Evolutionary conservation across 495 filamentous ascomycete species (phyloP).

Genomic region (Tuber borchii): DNA sequence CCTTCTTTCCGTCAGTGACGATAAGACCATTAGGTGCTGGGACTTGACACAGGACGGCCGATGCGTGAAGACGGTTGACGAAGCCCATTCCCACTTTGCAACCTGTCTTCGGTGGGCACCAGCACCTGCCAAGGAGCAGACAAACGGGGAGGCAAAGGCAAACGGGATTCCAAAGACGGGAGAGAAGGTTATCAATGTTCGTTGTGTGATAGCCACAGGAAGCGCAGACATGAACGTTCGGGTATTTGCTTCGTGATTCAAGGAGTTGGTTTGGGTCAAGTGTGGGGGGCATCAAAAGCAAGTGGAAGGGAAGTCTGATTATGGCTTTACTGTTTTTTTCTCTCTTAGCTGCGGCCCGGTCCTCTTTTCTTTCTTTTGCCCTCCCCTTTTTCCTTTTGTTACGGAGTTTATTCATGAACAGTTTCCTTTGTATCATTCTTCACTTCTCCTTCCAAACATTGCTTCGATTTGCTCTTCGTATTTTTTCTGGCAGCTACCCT

Average conservation of each 20-base stretch:
- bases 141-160: slow-evolving; percentile 50
- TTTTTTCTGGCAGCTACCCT: neutral
- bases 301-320: slow-evolving; percentile 9
- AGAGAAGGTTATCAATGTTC: slow-evolving; percentile 46
- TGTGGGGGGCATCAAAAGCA: neutral
- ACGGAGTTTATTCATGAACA: slow-evolving; percentile 35
- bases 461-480: slow-evolving; percentile 8
- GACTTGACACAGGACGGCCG: slow-evolving; percentile 85
- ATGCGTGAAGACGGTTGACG: slow-evolving; percentile 73
- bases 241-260: slow-evolving; percentile 50
- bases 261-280: neutral
- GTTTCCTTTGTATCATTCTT: slow-evolving; percentile 14
- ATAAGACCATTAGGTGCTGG: slow-evolving; percentile 93
- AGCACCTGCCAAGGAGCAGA: slow-evolving; percentile 56
- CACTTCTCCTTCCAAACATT: neutral
- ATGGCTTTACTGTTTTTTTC: slow-evolving; percentile 10
- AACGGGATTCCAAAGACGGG: slow-evolving; percentile 51
- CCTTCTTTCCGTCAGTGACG: slow-evolving; percentile 74
- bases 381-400: slow-evolving; percentile 9
- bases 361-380: slow-evolving; percentile 7
- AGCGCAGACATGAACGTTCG: slow-evolving; percentile 57
- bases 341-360: neutral
- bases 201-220: slow-evolving; percentile 59
- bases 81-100: slow-evolving; percentile 81
- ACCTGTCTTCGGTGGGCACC: slow-evolving; percentile 91